Evolutionary conservation across 768 basidiomycete genomes (phyloP), one percentile per base, ranked within the genome.

Genomic region (Calocera viscosa): DNA sequence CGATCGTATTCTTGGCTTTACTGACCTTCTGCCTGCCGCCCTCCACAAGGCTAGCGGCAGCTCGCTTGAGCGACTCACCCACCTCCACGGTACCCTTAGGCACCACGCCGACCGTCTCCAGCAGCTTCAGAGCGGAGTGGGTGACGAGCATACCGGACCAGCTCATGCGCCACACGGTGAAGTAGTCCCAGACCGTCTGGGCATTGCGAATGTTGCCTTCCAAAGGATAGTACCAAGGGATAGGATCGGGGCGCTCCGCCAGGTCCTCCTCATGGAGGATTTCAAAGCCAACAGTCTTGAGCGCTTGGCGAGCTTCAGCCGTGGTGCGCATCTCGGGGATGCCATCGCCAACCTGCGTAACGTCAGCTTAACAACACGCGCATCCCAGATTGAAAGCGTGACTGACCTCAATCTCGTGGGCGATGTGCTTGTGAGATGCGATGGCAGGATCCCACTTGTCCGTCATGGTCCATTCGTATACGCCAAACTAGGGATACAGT

Each of bases 401-500:
- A 68, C 72, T 65, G 68, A 73, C 73, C 70, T 97, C 94, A 69
- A 97, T 88, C 68, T 83, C 84, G 79, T 97, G 94, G 14, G 91
- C 91, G 67, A 98, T 86, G 49, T 83, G 83, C 79, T 94, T 94
- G 83, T 98, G 95, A 65, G 82, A 77, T 19, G 93, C 89, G 74
- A 82, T 89, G 53, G 88, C 83, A 40, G 90, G 83, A 77, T 97
- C 89, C 91, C 94, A 94, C 1, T 77, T 75, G 76, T 97, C 94
- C 22, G 96, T 97, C 96, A 99, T 97, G 77, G 86, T 88, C 95
- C 95, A 99, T 76, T 98, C 96, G 77, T 98, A 99, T 39, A 98
- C 90, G 73, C 94, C 95, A 76, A 96, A 96, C 90, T 94, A 69
- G 0, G 41, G 17, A 22, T 1, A 1, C 5, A 26, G 24, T n/a